A percentile compares a stretch with the other conserved stretches of the same genome.
Conservation (phyloP, 441 rosid genomes). For the Erodium chrysanthum region DNA sequence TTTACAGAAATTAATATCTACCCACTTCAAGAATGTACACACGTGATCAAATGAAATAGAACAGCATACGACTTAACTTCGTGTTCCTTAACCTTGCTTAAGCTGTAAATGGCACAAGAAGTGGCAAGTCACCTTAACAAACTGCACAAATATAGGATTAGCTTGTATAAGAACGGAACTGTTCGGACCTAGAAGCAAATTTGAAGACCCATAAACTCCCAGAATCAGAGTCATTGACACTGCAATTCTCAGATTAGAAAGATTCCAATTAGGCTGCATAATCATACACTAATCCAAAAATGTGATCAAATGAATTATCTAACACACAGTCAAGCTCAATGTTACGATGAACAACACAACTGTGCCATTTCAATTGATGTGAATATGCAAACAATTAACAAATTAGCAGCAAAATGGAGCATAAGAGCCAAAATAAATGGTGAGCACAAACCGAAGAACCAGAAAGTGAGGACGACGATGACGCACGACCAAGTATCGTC, state of each 20-base stretch:
- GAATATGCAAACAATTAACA: background rate
- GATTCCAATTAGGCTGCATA: background rate
- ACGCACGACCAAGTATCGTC: conserved; percentile 83
- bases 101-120: conserved; percentile 2
- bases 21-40: too few relatives aligned
- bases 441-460: conserved; percentile 17
- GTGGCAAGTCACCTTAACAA: conserved; percentile 45
- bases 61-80: too few relatives aligned
- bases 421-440: too few relatives aligned
- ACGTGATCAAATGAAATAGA: too few relatives aligned
- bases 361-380: background rate
- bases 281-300: background rate
- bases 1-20: background rate
- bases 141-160: conserved; percentile 60
- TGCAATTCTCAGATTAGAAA: conserved; percentile 22
- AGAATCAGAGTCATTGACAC: conserved; percentile 59
- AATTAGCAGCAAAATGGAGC: background rate
- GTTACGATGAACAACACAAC: background rate
- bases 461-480: conserved; percentile 46
- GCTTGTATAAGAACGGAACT: conserved; percentile 48
- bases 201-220: conserved; percentile 50
- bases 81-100: background rate
- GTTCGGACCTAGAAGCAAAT: conserved; percentile 47
- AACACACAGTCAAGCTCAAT: background rate
- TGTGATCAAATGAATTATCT: background rate